Conservation (phyloP, 2,329 filamentous ascomycete species). For the Raffaelea ambrosiae region DNA sequence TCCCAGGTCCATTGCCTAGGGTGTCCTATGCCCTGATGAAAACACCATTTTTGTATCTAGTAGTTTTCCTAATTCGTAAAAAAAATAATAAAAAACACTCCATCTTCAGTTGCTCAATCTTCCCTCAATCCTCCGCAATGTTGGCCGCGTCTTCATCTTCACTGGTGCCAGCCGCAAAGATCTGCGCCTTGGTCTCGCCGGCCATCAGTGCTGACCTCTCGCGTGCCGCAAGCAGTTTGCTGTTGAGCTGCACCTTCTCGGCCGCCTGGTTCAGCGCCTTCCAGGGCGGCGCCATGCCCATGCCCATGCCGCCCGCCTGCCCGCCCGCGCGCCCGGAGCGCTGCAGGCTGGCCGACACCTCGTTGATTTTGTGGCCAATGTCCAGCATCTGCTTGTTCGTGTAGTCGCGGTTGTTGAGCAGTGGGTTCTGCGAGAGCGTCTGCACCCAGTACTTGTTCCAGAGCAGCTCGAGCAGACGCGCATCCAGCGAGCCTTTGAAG, state of each 20-base stretch:
- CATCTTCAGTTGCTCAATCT: too few relatives aligned
- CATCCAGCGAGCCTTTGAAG: slow-evolving; percentile 89
- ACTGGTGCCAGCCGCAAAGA: slow-evolving; percentile 33
- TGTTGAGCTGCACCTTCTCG: slow-evolving; percentile 51
- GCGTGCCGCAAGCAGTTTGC: slow-evolving; percentile 52
- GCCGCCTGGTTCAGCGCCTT: slow-evolving; percentile 38
- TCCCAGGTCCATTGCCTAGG: too few relatives aligned
- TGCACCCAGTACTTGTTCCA: slow-evolving; percentile 99
- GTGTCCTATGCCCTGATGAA: too few relatives aligned
- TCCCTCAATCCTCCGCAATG: neutral
- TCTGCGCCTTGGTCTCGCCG: slow-evolving; percentile 51
- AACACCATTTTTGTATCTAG: too few relatives aligned
- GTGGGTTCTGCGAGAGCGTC: slow-evolving; percentile 82
- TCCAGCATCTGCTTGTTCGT: slow-evolving; percentile 88
- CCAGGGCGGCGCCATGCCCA: neutral
- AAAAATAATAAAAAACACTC: neutral
- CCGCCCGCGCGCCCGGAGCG: slow-evolving; percentile 19
- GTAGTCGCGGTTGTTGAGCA: slow-evolving; percentile 89
- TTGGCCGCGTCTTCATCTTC: neutral
- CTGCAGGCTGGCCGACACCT: slow-evolving; percentile 40
- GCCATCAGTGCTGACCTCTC: slow-evolving; percentile 56
- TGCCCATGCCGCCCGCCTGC: slow-evolving; percentile 16
- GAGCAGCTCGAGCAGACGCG: slow-evolving; percentile 73
- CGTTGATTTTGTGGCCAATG: slow-evolving; percentile 70
- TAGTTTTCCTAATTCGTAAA: neutral